Base-by-base conservation (phyloP, 169 alveolate species). In the Babesia microti region DNA sequence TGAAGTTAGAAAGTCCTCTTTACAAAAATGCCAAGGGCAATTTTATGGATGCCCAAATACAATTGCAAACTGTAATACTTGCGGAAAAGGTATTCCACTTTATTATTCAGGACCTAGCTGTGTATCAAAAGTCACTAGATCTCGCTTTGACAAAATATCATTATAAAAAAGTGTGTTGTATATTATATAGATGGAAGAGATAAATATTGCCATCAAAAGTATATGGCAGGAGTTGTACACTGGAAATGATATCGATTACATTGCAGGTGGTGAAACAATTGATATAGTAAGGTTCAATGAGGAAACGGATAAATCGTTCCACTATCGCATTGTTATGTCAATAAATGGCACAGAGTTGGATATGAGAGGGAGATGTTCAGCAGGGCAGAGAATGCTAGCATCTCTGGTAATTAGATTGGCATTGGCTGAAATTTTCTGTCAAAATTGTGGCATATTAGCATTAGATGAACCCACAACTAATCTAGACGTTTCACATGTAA, bases 391-490 rank as follows among this genome's bases (percentile, higher is more conserved):
- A 57, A 97, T 97, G 14, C 81, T 97, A 6, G 96, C 98, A 7
- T 85, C 96, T 24, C 87, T 97, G 22, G 87, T 95, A 14, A 89
- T 95, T 21, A 81, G 99, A 29, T 75, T 95, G 48, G 98, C 99
- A 3, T 72, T 97, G 27, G 98, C 99, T 3, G 99, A 97, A 65
- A 80, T 98, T 7, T 97, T 97, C 78, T 88, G 98, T 35, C 71
- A 78, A 24, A 84, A 92, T 72, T 94, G 98, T 79, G 97, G 98
- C 19, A 83, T 97, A 5, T 81, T 97, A 35, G 97, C 99, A 6
- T 78, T 97, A 22, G 99, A 97, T 67, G 99, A 97, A 59, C 99
- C 99, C 6, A 97, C 99, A 0, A 95, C 99, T 1, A 95, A 95
- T 68, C 76, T 95, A 52, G 99, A 97, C 66, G 70, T 74, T 39